Base-by-base conservation (phyloP, 2,329 filamentous ascomycete species). In the Beauveria brongniartii region DNA sequence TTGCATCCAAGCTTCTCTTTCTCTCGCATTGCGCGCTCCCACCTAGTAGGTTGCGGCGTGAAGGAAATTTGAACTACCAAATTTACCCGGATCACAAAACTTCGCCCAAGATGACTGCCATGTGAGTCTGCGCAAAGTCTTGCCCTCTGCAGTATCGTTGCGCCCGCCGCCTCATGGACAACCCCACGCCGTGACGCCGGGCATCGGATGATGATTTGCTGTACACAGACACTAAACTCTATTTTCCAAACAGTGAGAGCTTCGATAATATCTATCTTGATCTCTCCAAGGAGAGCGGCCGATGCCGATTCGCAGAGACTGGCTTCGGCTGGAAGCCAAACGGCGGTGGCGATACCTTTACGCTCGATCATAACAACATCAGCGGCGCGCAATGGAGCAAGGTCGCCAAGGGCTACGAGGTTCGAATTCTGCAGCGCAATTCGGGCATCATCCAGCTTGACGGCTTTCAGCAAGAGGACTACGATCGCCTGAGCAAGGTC, bases 221-320 rank as follows among this genome's bases (percentile, higher is more conserved):
- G 2, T 8, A 37, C n/a, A 43, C 6, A 12, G n/a, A 5, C 41
- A 44, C 60, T 44, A n/a, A 63, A 51, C 64, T 54, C 47, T 61
- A 41, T 50, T 34, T 20, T 41, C 50, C 52, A 30, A 55, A 10
- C 63, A 88, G 84, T 68, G 94, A 99, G 85, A 94, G 89, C 72
- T 99, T 99, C 77, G 93, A 97, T 73, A 92, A 91, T 77, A 96
- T 97, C 78, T 92, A 94, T 77, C 86, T 99, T 69, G 93, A 99
- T 74, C 84, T 99, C 63, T 97, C 92, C 69, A 94, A 92, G 75
- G 89, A 94, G 75, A 84, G 87, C 62, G 94, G 94, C 67, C 94
- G 93, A 78, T 97, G 92, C 78, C 87, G 94, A 72, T 92, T 99
- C 70, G 92, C 93, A 65, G 93, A 97, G 73, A 92, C 87, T 58